Evolutionary conservation across 306 rosid species (phyloP).

Genomic region (Coriaria nepalensis): DNA sequence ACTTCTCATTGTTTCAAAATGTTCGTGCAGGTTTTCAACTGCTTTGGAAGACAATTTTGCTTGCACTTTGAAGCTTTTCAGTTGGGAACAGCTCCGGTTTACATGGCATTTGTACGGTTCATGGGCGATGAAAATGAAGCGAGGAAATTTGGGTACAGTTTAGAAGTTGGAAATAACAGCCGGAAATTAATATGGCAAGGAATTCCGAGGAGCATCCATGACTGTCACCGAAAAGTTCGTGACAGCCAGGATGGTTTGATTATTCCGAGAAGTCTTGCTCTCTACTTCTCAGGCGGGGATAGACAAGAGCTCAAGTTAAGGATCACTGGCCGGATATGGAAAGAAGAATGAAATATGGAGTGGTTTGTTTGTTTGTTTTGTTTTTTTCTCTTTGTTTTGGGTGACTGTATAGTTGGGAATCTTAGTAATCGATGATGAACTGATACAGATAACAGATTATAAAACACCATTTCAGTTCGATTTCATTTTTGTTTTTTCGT

Average conservation of each 20-base stretch:
- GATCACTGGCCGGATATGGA: slow-evolving; percentile 93
- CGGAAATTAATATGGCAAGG: slow-evolving; percentile 95
- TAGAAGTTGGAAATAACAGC: slow-evolving; percentile 84
- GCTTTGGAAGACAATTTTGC: slow-evolving; percentile 83
- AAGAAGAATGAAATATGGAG: slow-evolving; percentile 59
- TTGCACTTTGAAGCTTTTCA: slow-evolving; percentile 96
- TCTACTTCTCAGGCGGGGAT: slow-evolving; percentile 80
- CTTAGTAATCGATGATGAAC: too few relatives aligned
- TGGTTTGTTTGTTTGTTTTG: slow-evolving; percentile 11
- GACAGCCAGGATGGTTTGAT: slow-evolving; percentile 93
- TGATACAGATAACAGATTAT: too few relatives aligned
- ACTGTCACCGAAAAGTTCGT: slow-evolving; percentile 68
- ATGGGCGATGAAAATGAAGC: slow-evolving; percentile 90
- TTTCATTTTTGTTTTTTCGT: too few relatives aligned
- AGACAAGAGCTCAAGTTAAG: slow-evolving; percentile 73
- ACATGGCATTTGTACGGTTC: slow-evolving; percentile 83
- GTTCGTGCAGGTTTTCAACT: slow-evolving; percentile 54
- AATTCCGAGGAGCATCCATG: slow-evolving; percentile 84
- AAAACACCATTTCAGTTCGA: too few relatives aligned
- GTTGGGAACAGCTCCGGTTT: slow-evolving; percentile 66
- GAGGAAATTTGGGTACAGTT: slow-evolving; percentile 68
- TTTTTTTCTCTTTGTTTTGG: too few relatives aligned
- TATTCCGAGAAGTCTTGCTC: slow-evolving; percentile 76
- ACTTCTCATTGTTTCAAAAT: too few relatives aligned
- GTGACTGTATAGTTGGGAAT: slow-evolving; percentile 35